These are phyloP conservation scores for Solanum chaucha DNA, from an alignment of 257 asterid genomes.

Conservation along the genomic window DNA sequence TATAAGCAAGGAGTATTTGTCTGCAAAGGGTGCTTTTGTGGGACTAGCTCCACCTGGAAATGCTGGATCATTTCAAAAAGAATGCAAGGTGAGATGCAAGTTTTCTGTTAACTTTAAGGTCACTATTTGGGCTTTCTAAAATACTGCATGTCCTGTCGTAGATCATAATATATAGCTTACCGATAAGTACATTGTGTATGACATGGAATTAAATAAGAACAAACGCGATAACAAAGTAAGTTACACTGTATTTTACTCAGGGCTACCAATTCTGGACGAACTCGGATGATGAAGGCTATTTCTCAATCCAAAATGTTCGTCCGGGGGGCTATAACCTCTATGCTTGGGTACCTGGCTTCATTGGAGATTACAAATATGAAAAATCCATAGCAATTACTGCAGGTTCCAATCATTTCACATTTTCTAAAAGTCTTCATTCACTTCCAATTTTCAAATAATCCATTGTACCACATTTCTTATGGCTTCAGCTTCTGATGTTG, in stretches of 20 bases:
- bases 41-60: constrained; percentile 82
- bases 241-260: constrained; percentile 17
- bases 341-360: constrained; percentile 77
- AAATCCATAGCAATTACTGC: constrained; percentile 36
- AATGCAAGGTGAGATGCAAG: constrained; percentile 47
- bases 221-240: not conserved
- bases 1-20: constrained; percentile 29
- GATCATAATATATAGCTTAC: not conserved
- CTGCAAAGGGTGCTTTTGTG: constrained; percentile 59
- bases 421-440: not conserved
- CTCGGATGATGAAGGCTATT: constrained; percentile 50
- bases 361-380: constrained; percentile 61
- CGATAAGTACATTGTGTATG: not conserved
- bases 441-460: not conserved
- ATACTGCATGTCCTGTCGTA: not conserved
- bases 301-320: constrained; percentile 43
- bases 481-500: constrained; percentile 33
- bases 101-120: not conserved
- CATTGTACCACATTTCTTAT: not conserved
- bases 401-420: constrained; percentile 22
- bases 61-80: constrained; percentile 76
- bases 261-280: constrained; percentile 82
- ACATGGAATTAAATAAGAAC: not conserved
- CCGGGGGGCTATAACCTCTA: constrained; percentile 54
- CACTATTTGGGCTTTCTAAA: not conserved